Conservation (phyloP, 1,284 basidiomycete genomes). For the Melampsora larici-populina region DNA sequence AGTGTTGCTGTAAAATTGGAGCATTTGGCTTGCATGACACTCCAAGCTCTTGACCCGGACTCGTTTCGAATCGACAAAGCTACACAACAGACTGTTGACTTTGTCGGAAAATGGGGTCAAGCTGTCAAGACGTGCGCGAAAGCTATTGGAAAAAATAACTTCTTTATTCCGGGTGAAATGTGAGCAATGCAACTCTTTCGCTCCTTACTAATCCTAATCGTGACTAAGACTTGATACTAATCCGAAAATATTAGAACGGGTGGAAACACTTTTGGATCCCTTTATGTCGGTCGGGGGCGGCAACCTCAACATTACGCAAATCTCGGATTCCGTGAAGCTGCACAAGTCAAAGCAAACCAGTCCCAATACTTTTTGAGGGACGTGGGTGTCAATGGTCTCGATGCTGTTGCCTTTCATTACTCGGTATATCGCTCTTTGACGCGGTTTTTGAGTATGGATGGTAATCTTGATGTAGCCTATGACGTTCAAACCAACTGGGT, state of each 20-base stretch:
- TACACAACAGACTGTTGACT: conserved; percentile 79
- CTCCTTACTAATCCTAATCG: background rate
- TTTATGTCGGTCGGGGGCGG: conserved; percentile 82
- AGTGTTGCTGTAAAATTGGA: conserved; percentile 71
- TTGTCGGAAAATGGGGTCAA: conserved; percentile 70
- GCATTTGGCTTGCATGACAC: conserved; percentile 74
- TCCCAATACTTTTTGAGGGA: conserved; percentile 73
- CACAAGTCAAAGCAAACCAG: conserved; percentile 61
- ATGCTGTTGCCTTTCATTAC: conserved; percentile 82
- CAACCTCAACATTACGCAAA: conserved; percentile 64
- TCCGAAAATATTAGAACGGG: conserved; percentile 61
- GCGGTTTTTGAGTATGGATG: conserved; percentile 87
- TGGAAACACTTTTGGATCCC: conserved; percentile 78
- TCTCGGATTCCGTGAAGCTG: conserved; percentile 65
- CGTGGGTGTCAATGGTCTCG: conserved; percentile 63
- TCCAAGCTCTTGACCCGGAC: conserved; percentile 80
- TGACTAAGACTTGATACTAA: background rate
- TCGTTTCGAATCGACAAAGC: conserved; percentile 91
- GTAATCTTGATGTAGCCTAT: conserved; percentile 79
- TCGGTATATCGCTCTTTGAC: conserved; percentile 78
- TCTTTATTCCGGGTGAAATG: conserved; percentile 84
- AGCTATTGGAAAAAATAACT: conserved; percentile 72
- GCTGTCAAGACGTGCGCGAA: conserved; percentile 70
- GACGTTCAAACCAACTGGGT: conserved; percentile 76
- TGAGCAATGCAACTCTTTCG: background rate